Percentiles rank a stretch among this genome's conserved stretches.
Conservation (phyloP, 305 asterid genomes). For the Coffea humblotiana region DNA sequence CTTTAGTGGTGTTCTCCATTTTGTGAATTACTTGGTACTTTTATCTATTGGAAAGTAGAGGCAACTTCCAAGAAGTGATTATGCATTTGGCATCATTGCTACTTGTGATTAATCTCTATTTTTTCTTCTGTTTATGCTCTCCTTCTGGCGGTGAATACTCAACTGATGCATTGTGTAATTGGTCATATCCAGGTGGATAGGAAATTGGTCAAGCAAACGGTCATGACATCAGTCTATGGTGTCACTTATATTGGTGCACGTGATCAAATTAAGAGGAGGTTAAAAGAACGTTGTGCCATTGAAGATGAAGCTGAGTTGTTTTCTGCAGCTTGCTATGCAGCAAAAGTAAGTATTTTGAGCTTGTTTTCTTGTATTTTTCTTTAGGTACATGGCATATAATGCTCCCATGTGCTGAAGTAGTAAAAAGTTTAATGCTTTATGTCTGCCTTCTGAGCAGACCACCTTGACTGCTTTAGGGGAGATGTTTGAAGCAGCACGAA, state of each 20-base stretch:
- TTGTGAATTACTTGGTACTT: background rate
- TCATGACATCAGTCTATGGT: conserved; percentile 40
- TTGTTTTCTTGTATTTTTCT: conserved; percentile 2
- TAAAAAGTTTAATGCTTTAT: background rate
- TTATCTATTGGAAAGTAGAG: background rate
- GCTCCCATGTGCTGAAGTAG: background rate
- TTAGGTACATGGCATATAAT: conserved; percentile 1
- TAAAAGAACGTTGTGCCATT: conserved; percentile 32
- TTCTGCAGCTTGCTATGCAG: conserved; percentile 37
- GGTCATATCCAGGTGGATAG: conserved; percentile 27
- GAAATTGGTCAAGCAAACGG: conserved; percentile 39
- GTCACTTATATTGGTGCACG: conserved; percentile 41
- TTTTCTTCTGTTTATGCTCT: background rate
- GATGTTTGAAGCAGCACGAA: conserved; percentile 96
- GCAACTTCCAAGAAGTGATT: background rate
- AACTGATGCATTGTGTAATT: conserved; percentile 4
- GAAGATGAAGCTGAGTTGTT: conserved; percentile 29
- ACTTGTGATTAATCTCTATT: background rate
- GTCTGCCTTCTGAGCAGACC: conserved; percentile 32
- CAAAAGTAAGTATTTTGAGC: conserved; percentile 26
- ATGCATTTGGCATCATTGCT: background rate
- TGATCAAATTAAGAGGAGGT: conserved; percentile 34
- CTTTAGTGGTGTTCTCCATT: background rate
- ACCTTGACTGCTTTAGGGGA: conserved; percentile 89
- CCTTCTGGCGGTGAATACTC: background rate